Percentiles rank a stretch among this genome's conserved stretches.
Evolutionary conservation across 352 stramenopile genomes (phyloP).

Genomic region (Phytophthora citrophthora): DNA sequence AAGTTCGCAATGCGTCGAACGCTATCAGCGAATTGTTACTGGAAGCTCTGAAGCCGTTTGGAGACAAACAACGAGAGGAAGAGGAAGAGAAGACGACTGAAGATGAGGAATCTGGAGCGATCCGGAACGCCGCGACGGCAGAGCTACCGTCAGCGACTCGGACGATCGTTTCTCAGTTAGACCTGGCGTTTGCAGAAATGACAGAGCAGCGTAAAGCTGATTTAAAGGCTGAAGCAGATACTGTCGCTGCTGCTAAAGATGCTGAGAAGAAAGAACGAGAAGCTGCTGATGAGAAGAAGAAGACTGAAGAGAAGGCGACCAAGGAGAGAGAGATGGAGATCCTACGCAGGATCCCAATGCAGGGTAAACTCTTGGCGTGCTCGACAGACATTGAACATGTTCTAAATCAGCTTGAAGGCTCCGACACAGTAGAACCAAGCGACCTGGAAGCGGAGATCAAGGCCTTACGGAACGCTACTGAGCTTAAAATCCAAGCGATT

Average conservation of each 20-base stretch:
- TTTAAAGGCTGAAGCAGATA: conserved; percentile 39
- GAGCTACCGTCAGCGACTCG: conserved; percentile 39
- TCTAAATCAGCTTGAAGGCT: conserved; percentile 43
- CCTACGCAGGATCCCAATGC: conserved; percentile 49
- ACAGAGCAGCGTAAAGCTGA: conserved; percentile 39
- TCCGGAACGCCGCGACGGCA: conserved; percentile 16
- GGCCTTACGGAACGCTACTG: conserved; percentile 22
- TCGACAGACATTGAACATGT: conserved; percentile 54
- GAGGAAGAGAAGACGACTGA: conserved; percentile 30
- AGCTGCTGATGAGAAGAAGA: conserved; percentile 45
- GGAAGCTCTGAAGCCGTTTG: conserved; percentile 59
- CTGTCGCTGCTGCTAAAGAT: conserved; percentile 33
- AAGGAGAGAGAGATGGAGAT: conserved; percentile 53
- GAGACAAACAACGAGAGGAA: conserved; percentile 42
- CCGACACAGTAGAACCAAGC: not conserved
- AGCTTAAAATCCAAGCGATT: conserved; percentile 41
- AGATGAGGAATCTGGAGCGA: conserved; percentile 13
- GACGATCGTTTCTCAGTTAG: conserved; percentile 52
- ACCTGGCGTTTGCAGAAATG: conserved; percentile 50
- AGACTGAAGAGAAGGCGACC: conserved; percentile 29
- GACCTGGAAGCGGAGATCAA: conserved; percentile 25
- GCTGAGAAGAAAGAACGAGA: conserved; percentile 52
- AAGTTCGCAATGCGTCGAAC: conserved; percentile 44
- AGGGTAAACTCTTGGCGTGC: conserved; percentile 48
- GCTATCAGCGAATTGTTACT: conserved; percentile 54